These are phyloP conservation scores for Phalaenopsis aphrodite DNA, from an alignment of 106 monocot genomes.

Conservation along the genomic window DNA sequence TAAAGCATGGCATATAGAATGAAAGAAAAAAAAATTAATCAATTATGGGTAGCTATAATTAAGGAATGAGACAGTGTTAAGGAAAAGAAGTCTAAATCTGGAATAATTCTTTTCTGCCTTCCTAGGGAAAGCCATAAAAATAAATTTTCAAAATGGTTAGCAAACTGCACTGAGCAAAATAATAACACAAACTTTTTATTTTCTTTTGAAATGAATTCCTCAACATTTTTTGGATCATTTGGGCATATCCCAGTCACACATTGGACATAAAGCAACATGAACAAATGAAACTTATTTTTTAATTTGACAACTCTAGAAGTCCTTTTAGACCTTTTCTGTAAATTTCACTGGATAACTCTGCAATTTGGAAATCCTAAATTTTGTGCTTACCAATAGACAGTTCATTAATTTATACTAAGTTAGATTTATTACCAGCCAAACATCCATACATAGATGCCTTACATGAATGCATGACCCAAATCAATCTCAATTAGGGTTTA, in stretches of 20 bases:
- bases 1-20: background rate
- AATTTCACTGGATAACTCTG: background rate
- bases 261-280: background rate
- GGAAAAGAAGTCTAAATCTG: background rate
- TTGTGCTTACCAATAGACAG: too few relatives aligned
- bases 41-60: background rate
- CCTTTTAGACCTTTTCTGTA: background rate
- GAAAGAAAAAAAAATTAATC: background rate
- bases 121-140: background rate
- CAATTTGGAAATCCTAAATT: background rate
- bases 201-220: background rate
- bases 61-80: background rate
- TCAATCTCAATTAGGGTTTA: too few relatives aligned
- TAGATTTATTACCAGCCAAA: too few relatives aligned
- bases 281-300: background rate
- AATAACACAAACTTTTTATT: background rate
- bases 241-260: background rate
- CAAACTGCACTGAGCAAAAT: background rate
- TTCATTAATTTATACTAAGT: too few relatives aligned
- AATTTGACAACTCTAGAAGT: background rate
- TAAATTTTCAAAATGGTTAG: background rate
- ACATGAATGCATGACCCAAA: too few relatives aligned
- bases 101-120: background rate
- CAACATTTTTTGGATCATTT: background rate
- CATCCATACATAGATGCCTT: too few relatives aligned